Evolutionary conservation across 2,329 filamentous ascomycete genomes (phyloP), one percentile per base, ranked within the genome.

Genomic region (Rhynchosporium agropyri): DNA sequence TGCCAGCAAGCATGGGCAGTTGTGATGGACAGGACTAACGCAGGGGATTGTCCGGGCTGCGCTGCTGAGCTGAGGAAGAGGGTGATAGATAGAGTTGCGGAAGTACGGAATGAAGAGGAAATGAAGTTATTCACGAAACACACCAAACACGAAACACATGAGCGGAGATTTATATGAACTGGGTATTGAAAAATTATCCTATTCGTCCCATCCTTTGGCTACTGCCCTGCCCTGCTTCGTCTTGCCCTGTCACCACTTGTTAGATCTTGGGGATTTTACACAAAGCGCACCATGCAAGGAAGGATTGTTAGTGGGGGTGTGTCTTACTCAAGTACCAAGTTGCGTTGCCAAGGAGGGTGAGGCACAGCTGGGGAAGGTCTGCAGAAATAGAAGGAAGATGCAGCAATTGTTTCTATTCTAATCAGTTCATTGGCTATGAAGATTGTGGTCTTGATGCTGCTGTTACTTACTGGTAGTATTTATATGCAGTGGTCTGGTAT

Each of bases 41-140:
- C 54, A 57, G 42, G 54, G 54, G 42, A 46, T 57, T 45, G 28
- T 57, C 54, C 13, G 42, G 54, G 9, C 33, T 36, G 26, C 26
- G 15, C 38, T 46, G 38, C 40, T 43, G 54, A 29, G 38, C 38
- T 40, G 45, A 31, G 49, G 10, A 4, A 46, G 10, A 10, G 26
- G 9, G 43, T 46, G 43, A 10, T 20, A 9, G 42, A 26, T 8
- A 20, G 43, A 20, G 15, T 6, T n/a, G 15, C 4, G 15, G n/a
- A 4, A 7, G n/a, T 8, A 7, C n/a, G 43, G 20, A 28, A n/a
- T 43, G 43, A 46, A 46, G n/a, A 54, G 58, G 43, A 62, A 28
- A 62, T n/a, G 61, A 63, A 63, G 61, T 31, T 54, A 59, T 63
- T 54, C 40, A 48, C 28, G 46, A 33, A 42, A 48, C 31, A 48